phyloP scores from a whole-genome alignment of 2,329 filamentous ascomycete genomes.

The Sclerotinia borealis region DNA sequence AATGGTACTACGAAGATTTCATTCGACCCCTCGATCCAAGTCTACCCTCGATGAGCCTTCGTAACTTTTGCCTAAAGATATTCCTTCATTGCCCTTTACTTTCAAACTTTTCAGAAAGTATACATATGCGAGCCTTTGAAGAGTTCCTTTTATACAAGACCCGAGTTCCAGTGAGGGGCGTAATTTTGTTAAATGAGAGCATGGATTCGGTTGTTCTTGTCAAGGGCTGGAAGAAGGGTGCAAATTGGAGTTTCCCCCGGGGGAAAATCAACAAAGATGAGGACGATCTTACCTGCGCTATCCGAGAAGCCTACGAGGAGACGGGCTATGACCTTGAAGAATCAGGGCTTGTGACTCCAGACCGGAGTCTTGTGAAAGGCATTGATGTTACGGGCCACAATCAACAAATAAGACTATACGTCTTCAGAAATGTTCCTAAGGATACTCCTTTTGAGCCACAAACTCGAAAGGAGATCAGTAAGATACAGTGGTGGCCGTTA shows the following conservation, averaged over 20 bases:
- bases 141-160: conserved; percentile 94
- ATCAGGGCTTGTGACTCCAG: conserved; percentile 68
- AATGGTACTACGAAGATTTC: conserved; percentile 99
- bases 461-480: conserved; percentile 95
- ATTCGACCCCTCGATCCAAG: conserved; percentile 82
- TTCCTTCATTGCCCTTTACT: conserved; percentile 92
- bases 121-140: conserved; percentile 78
- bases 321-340: conserved; percentile 79
- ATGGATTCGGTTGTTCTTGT: conserved; percentile 94
- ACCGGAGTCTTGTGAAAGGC: conserved; percentile 63
- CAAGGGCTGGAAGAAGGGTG: conserved; percentile 95
- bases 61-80: conserved; percentile 80
- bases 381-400: conserved; percentile 88
- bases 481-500: conserved; percentile 90
- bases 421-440: conserved; percentile 83
- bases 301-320: conserved; percentile 93
- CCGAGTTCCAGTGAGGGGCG: conserved; percentile 85
- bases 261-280: conserved; percentile 99
- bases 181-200: conserved; percentile 84
- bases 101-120: conserved; percentile 69
- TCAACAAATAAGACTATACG: conserved; percentile 87
- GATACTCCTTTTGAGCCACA: conserved; percentile 83
- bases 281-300: conserved; percentile 84
- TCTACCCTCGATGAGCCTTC: conserved; percentile 78
- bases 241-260: conserved; percentile 92